These are phyloP conservation scores for Pseudognaphalium luteoalbum DNA, from an alignment of 129 eudicot genomes.

Conservation along the genomic window DNA sequence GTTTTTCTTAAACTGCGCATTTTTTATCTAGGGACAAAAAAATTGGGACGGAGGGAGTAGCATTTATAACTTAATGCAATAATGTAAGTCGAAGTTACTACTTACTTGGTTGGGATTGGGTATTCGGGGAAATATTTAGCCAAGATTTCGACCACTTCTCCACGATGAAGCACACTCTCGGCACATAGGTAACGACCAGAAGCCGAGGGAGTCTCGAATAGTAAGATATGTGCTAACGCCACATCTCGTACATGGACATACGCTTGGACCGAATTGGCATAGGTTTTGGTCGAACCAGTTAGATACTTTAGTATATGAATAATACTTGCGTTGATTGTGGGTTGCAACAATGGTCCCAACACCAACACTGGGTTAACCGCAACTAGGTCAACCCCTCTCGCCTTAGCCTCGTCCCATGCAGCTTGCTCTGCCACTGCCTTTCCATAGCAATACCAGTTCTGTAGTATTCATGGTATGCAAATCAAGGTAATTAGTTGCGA, in stretches of 20 bases:
- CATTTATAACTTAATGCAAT: neutral
- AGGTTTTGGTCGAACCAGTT: slow-evolving; percentile 83
- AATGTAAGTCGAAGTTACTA: slow-evolving; percentile 18
- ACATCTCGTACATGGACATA: slow-evolving; percentile 89
- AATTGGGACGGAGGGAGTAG: too few relatives aligned
- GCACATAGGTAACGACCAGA: slow-evolving; percentile 85
- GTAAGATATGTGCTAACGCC: slow-evolving; percentile 82
- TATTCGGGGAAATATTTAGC: slow-evolving; percentile 88
- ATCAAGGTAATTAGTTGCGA: neutral
- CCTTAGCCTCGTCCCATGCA: slow-evolving; percentile 92
- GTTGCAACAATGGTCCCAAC: slow-evolving; percentile 81
- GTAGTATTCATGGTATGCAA: neutral
- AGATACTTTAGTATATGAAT: slow-evolving; percentile 83
- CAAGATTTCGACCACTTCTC: slow-evolving; percentile 83
- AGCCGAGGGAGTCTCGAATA: slow-evolving; percentile 76
- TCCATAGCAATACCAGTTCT: slow-evolving; percentile 99
- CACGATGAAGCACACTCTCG: slow-evolving; percentile 93
- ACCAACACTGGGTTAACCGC: slow-evolving; percentile 83
- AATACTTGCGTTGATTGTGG: slow-evolving; percentile 81
- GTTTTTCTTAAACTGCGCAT: too few relatives aligned
- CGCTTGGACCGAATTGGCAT: slow-evolving; percentile 84
- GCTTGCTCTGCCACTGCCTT: slow-evolving; percentile 93
- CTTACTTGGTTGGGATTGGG: slow-evolving; percentile 96
- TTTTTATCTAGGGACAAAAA: too few relatives aligned
- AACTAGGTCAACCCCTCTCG: slow-evolving; percentile 77